Percentiles rank a stretch among this genome's conserved stretches.
phyloP scores from a whole-genome alignment of 176 grass and related monocot genomes.

The Musa beccarii region DNA sequence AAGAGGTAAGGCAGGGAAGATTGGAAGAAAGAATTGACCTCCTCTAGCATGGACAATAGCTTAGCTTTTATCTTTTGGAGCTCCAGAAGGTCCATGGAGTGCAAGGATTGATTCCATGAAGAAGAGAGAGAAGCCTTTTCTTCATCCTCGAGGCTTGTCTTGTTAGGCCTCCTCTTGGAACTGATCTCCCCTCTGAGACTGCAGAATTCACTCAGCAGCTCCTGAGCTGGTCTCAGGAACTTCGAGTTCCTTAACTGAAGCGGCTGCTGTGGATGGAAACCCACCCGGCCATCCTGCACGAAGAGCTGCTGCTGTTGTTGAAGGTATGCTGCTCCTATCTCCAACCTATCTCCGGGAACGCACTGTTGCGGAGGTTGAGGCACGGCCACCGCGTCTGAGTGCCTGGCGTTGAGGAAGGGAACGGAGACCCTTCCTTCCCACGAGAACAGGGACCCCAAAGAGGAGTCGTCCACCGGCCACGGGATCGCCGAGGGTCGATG shows the following conservation, averaged over 20 bases:
- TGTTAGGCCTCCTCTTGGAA: not conserved
- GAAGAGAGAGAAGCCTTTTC: not conserved
- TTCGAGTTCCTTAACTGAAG: constrained; percentile 16
- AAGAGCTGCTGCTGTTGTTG: not conserved
- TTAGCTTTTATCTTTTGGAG: constrained; percentile 21
- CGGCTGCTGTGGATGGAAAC: not conserved
- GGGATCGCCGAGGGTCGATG: not conserved
- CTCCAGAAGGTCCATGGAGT: constrained; percentile 10
- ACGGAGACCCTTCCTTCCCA: not conserved
- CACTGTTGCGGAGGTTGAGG: not conserved
- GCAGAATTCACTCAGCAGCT: constrained; percentile 22
- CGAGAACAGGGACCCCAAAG: not conserved
- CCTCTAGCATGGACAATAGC: constrained; percentile 17
- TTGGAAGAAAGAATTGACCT: constrained; percentile 4
- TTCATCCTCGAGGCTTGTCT: constrained; percentile 3
- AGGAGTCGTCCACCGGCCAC: constrained; percentile 1
- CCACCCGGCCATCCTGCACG: not conserved
- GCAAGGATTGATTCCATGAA: not conserved
- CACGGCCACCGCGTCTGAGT: not conserved
- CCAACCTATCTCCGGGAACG: not conserved
- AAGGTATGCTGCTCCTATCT: not conserved
- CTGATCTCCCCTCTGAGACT: not conserved
- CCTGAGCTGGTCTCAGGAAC: constrained; percentile 6
- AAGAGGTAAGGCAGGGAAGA: not conserved
- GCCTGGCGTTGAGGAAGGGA: not conserved